phyloP scores from a whole-genome alignment of 2,329 filamentous ascomycete genomes.

The Domatiomyces catenatus region DNA sequence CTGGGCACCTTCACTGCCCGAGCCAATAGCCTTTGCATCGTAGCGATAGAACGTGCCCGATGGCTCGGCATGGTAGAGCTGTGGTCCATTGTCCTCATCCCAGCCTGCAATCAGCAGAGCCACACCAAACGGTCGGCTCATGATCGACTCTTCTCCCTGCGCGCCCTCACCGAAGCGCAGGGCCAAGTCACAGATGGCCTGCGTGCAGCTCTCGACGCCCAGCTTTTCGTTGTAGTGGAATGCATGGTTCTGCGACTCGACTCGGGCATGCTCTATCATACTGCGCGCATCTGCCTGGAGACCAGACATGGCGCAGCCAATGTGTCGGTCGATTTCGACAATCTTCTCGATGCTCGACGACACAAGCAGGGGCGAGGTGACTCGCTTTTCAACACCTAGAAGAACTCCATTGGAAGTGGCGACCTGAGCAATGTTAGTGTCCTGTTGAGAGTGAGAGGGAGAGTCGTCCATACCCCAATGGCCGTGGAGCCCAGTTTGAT shows the following conservation, averaged over 20 bases:
- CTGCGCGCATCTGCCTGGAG: conserved; percentile 93
- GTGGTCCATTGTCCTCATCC: conserved; percentile 75
- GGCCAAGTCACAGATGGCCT: conserved; percentile 95
- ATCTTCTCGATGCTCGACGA: conserved; percentile 99
- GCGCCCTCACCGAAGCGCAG: conserved; percentile 93
- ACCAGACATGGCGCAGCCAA: conserved; percentile 96
- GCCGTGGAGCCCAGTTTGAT: conserved; percentile 98
- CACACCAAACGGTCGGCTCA: conserved; percentile 94
- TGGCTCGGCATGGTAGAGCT: conserved; percentile 77
- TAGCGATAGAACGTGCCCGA: conserved; percentile 98
- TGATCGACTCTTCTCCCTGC: conserved; percentile 95
- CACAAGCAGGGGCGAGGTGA: conserved; percentile 92
- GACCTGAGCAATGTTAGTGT: conserved; percentile 34
- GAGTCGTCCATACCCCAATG: conserved; percentile 54
- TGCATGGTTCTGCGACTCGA: conserved; percentile 90
- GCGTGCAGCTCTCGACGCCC: conserved; percentile 92
- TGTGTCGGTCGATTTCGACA: conserved; percentile 96
- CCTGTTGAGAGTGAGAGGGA: conserved; percentile 2
- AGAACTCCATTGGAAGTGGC: conserved; percentile 90
- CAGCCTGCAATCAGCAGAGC: conserved; percentile 91
- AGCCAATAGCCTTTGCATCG: conserved; percentile 96
- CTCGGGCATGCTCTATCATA: conserved; percentile 95
- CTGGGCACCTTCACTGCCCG: conserved; percentile 90
- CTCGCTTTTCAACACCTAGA: conserved; percentile 95
- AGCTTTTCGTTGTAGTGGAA: conserved; percentile 97